Evolutionary conservation across 495 filamentous ascomycete species (phyloP).

Genomic region (Hypoxylon perforatum): DNA sequence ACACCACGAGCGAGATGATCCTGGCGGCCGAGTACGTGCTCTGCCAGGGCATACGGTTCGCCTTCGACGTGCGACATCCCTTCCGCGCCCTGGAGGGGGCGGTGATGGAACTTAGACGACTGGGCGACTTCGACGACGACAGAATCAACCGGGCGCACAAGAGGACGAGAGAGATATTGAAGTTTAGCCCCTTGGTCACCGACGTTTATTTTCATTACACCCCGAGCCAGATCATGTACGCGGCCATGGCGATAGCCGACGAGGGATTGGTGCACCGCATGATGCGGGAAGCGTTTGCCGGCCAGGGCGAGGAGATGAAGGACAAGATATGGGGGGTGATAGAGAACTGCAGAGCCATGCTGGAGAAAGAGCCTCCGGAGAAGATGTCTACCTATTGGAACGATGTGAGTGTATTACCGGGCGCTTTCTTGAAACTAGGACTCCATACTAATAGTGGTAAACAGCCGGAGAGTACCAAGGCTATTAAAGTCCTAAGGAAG

Average conservation of each 20-base stretch:
- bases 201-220: constrained; percentile 97
- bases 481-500: constrained; percentile 67
- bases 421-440: constrained; percentile 1
- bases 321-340: constrained; percentile 62
- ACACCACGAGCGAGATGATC: constrained; percentile 77
- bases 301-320: constrained; percentile 47
- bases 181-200: constrained; percentile 82
- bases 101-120: constrained; percentile 76
- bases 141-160: constrained; percentile 76
- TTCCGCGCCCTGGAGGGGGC: constrained; percentile 87
- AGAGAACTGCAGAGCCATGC: constrained; percentile 61
- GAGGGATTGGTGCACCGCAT: constrained; percentile 75
- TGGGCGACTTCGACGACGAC: constrained; percentile 58
- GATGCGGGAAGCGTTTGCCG: constrained; percentile 73
- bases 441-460: constrained; percentile 42
- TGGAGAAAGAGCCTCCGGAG: constrained; percentile 60
- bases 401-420: constrained; percentile 43
- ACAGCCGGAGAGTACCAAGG: constrained; percentile 52
- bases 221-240: constrained; percentile 91
- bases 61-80: constrained; percentile 91
- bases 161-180: constrained; percentile 76
- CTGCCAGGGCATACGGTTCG: constrained; percentile 92
- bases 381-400: constrained; percentile 54
- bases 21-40: constrained; percentile 91
- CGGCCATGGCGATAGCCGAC: constrained; percentile 80